Evolutionary conservation across 164 flowering plant species (phyloP).

Genomic region (Umbilicus rupestris): DNA sequence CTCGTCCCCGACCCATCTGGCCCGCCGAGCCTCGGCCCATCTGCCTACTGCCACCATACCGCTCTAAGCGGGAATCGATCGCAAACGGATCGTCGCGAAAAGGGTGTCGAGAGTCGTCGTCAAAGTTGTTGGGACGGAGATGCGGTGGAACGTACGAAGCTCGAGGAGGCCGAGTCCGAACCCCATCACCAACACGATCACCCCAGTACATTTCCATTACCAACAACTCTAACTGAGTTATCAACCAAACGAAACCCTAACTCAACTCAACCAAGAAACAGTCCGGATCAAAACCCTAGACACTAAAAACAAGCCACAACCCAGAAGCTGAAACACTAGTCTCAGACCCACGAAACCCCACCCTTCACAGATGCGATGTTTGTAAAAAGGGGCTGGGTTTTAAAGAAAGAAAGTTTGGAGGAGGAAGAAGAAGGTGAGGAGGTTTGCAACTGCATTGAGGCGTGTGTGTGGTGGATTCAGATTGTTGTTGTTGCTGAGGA

Average conservation of each 20-base stretch:
- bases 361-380: no score
- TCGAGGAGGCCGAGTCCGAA: not conserved
- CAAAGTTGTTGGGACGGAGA: conserved; percentile 5
- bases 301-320: no score
- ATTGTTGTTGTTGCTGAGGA: not conserved
- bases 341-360: no score
- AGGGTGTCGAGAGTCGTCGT: not conserved
- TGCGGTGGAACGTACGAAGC: conserved; percentile 3
- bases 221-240: no score
- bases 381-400: not conserved
- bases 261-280: not conserved
- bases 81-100: not conserved
- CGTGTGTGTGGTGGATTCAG: not conserved
- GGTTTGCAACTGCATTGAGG: not conserved
- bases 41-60: not conserved
- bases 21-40: not conserved
- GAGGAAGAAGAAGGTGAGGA: not conserved
- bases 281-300: conserved; percentile 2
- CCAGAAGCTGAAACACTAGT: no score
- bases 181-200: not conserved
- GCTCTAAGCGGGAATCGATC: not conserved
- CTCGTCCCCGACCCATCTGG: not conserved
- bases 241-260: no score
- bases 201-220: conserved; percentile 1
- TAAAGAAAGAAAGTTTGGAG: not conserved